Evolutionary conservation across 129 eudicot species (phyloP), one percentile per base, ranked within the genome.

Genomic region (Logfia minima): DNA sequence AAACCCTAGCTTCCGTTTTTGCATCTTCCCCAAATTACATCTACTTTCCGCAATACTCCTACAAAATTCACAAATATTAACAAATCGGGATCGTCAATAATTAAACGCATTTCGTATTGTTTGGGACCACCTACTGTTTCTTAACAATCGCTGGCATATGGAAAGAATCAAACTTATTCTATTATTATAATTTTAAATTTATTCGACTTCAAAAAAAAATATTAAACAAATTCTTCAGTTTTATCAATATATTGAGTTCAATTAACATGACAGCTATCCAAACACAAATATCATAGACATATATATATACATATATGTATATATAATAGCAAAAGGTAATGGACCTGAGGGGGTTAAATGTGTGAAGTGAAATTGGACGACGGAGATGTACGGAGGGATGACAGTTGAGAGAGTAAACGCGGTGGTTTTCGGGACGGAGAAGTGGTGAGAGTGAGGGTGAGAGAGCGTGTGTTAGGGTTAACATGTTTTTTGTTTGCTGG

Each of bases 281-380:
- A 48, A 14, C 18, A 13, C 17, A 48, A 18, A 14, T 48, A 48
- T 14, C 6, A 14, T 39, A 39, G 10, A 39, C 45, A 39, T 39
- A 39, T 39, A 39, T 22, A 8, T 64, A 62, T 65, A 65, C 48
- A 41, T 2, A 74, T 0, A 61, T 8, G 11, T 34, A 6, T 43
- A 3, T 13, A 34, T 34, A 23, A 34, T 11, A 8, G 56, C 34
- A 66, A 76, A 66, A 28, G 0, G 3, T 8, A 64, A 65, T 16
- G 79, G 16, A 88, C 86, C 86, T 85, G 58, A 77, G 72, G 68
- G 81, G 84, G 45, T 82, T 84, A 45, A 68, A 72, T 70, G 59
- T n/a, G 69, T 53, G 79, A 67, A 55, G 11, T n/a, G 77, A 63
- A 60, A 80, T 53, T 73, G 67, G 66, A 68, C 2, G 78, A 67